Conservation (phyloP, 176 grass and related monocot species). For the Cenchrus americanus region DNA sequence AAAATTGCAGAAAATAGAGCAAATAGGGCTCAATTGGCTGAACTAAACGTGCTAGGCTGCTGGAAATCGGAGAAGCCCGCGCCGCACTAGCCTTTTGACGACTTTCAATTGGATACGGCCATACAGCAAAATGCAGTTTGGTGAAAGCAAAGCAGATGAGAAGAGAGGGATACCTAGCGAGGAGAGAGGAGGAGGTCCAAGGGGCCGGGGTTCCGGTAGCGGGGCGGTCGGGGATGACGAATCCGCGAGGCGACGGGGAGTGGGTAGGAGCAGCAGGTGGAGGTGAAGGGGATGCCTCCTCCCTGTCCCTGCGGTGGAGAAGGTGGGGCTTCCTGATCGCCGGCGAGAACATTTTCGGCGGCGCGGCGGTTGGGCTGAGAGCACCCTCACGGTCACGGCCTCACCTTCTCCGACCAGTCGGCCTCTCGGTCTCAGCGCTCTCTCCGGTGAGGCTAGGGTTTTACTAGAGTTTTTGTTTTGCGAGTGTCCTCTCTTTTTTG, state of each 20-base stretch:
- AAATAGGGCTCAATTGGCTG: not conserved
- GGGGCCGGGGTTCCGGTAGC: slow-evolving; percentile 84
- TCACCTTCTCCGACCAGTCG: slow-evolving; percentile 44
- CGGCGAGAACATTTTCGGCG: slow-evolving; percentile 78
- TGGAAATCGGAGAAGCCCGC: not conserved
- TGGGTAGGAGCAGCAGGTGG: slow-evolving; percentile 38
- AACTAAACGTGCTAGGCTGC: not conserved
- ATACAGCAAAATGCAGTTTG: slow-evolving; percentile 22
- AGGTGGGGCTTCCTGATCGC: slow-evolving; percentile 72
- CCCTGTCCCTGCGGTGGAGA: slow-evolving; percentile 44
- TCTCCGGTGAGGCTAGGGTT: slow-evolving; percentile 48
- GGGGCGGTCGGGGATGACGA: slow-evolving; percentile 58
- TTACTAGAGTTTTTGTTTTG: slow-evolving; percentile 34
- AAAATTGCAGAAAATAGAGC: slow-evolving; percentile 11
- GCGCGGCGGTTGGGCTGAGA: slow-evolving; percentile 24
- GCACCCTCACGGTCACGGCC: not conserved
- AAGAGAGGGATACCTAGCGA: slow-evolving; percentile 60
- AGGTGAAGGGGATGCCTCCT: slow-evolving; percentile 41
- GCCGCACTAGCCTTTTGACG: slow-evolving; percentile 5
- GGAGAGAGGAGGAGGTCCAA: slow-evolving; percentile 75
- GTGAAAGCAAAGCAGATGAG: slow-evolving; percentile 4
- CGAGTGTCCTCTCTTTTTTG: slow-evolving; percentile 24
- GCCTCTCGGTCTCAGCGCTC: not conserved
- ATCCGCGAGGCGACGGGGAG: slow-evolving; percentile 39
- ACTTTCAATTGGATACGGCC: slow-evolving; percentile 18